phyloP scores from a whole-genome alignment of 164 flowering plant species.

The Aristolochia californica region DNA sequence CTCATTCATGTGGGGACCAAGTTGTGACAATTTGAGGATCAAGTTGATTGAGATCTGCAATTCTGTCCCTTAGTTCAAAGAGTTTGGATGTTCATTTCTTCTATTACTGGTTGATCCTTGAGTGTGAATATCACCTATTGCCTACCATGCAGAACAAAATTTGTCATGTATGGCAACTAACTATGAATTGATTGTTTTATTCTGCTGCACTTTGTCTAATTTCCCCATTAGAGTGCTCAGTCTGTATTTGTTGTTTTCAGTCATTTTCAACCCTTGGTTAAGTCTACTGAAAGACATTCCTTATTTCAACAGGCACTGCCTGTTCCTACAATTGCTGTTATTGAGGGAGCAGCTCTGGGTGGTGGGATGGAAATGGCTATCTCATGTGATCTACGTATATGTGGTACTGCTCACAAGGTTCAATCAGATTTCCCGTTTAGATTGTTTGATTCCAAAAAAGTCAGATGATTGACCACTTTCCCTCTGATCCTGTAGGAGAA shows the following conservation, averaged over 20 bases:
- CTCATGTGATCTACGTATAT: conserved; percentile 88
- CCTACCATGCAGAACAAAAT: no score
- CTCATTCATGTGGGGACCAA: neutral
- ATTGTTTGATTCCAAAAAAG: neutral
- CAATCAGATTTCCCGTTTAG: neutral
- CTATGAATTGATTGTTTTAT: no score
- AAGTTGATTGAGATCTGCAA: no score
- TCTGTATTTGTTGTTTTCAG: neutral
- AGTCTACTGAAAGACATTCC: no score
- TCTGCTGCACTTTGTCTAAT: neutral
- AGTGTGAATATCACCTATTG: no score
- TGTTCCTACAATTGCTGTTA: conserved; percentile 84
- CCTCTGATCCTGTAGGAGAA: conserved; percentile 48
- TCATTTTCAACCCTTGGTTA: no score
- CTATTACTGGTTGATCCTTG: no score
- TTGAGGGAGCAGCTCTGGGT: conserved; percentile 94
- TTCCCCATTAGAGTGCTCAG: neutral
- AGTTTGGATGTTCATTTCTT: no score
- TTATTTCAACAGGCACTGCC: conserved; percentile 37
- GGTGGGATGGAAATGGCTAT: conserved; percentile 95
- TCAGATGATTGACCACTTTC: neutral
- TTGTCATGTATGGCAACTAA: no score
- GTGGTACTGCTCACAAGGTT: conserved; percentile 48
- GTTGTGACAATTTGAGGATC: no score
- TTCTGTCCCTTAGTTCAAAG: no score